These are phyloP conservation scores for Suillus subalutaceus DNA, from an alignment of 768 basidiomycete species.

Conservation along the genomic window DNA sequence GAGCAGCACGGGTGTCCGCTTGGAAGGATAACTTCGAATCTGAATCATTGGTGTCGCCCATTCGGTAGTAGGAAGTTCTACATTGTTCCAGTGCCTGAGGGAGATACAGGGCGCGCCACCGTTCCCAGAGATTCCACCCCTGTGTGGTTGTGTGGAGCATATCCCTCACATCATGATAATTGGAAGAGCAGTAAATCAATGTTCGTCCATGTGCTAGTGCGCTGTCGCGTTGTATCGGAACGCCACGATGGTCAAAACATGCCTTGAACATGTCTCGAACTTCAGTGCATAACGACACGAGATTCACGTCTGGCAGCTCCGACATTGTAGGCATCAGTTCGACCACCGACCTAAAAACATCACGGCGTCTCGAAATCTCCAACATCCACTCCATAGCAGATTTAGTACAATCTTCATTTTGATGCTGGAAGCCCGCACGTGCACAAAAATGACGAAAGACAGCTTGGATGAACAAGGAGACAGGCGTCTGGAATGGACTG, in stretches of 20 bases:
- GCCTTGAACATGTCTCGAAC: conserved; percentile 1
- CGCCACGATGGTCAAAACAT: neutral
- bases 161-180: neutral
- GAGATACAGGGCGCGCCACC: neutral
- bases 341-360: conserved; percentile 11
- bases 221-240: neutral
- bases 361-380: conserved; percentile 16
- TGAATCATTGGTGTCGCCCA: neutral
- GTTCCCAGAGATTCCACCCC: neutral
- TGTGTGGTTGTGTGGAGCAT: neutral
- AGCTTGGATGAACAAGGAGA: neutral
- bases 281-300: neutral
- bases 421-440: neutral
- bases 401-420: neutral
- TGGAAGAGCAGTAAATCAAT: neutral
- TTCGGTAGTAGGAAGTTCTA: neutral
- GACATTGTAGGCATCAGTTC: conserved; percentile 12
- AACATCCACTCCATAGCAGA: conserved; percentile 12
- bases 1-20: neutral
- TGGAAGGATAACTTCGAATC: neutral
- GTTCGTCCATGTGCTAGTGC: neutral
- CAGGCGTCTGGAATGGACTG: too few species aligned
- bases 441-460: neutral
- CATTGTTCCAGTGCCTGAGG: neutral
- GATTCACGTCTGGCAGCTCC: neutral